Percentiles rank a stretch among this genome's conserved stretches.
Conservation (phyloP, 306 rosid species). For the Alnus rubra region DNA sequence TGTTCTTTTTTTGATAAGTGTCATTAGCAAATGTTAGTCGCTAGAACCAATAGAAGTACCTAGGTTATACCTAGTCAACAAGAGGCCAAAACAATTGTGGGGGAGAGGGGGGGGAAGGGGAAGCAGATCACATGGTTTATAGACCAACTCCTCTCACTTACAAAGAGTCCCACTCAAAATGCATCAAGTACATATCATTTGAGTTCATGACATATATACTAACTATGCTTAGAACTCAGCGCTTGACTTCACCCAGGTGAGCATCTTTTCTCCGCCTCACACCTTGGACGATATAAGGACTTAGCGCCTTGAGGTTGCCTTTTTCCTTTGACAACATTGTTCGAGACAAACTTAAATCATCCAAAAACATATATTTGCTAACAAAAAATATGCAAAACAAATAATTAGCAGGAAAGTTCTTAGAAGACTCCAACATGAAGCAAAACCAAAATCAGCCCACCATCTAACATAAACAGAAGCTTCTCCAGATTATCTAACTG, state of each 20-base stretch:
- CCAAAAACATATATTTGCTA: not conserved
- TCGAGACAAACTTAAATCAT: not conserved
- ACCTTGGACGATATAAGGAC: not conserved
- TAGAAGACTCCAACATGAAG: constrained; percentile 6
- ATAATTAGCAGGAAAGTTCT: not conserved
- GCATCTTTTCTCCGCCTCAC: not conserved
- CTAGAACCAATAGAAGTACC: no score
- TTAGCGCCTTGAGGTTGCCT: not conserved
- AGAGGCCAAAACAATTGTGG: not conserved
- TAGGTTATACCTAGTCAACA: no score
- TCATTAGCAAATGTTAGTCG: no score
- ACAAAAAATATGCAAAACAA: not conserved
- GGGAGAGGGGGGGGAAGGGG: no score
- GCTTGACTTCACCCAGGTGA: not conserved
- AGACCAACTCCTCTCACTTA: not conserved
- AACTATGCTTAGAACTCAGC: no score
- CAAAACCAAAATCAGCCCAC: not conserved
- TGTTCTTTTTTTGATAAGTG: no score
- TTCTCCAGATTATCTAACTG: not conserved
- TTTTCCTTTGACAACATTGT: not conserved
- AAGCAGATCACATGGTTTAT: not conserved
- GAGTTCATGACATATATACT: not conserved
- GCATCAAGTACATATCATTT: no score
- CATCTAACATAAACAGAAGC: not conserved
- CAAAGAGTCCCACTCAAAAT: not conserved